A percentile compares a stretch with the other conserved stretches of the same genome.
phyloP scores from a whole-genome alignment of 495 filamentous ascomycete species.

The Darksidea phi region DNA sequence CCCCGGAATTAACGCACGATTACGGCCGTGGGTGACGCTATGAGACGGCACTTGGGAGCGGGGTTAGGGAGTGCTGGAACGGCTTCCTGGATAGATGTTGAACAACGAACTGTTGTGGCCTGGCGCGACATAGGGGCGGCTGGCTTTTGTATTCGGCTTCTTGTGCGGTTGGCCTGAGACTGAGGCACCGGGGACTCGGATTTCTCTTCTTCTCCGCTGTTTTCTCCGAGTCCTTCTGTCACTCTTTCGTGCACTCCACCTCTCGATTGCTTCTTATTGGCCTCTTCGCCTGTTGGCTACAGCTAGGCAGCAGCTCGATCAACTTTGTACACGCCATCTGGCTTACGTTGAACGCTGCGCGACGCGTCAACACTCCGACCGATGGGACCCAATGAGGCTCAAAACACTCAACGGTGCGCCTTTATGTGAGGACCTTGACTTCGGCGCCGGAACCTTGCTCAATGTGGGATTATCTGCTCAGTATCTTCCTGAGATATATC shows the following conservation, averaged over 20 bases:
- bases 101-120: no score
- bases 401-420: conserved; percentile 29
- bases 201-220: background rate
- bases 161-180: background rate
- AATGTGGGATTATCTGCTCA: background rate
- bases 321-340: background rate
- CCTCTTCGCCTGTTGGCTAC: background rate
- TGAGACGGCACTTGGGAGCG: conserved; percentile 8
- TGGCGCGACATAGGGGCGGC: background rate
- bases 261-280: background rate
- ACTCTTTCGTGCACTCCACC: background rate
- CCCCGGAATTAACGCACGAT: conserved; percentile 21
- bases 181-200: conserved; percentile 6
- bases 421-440: conserved; percentile 16
- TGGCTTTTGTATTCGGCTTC: background rate
- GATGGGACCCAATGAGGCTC: conserved; percentile 23
- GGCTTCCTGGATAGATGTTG: background rate
- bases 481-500: background rate
- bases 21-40: background rate
- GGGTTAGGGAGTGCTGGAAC: background rate
- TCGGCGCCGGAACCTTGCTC: conserved; percentile 6
- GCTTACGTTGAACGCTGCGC: background rate
- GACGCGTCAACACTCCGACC: conserved; percentile 3
- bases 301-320: background rate
- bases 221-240: background rate